Evolutionary conservation across 352 stramenopile genomes (phyloP).

Genomic region (Phytophthora crassamura): DNA sequence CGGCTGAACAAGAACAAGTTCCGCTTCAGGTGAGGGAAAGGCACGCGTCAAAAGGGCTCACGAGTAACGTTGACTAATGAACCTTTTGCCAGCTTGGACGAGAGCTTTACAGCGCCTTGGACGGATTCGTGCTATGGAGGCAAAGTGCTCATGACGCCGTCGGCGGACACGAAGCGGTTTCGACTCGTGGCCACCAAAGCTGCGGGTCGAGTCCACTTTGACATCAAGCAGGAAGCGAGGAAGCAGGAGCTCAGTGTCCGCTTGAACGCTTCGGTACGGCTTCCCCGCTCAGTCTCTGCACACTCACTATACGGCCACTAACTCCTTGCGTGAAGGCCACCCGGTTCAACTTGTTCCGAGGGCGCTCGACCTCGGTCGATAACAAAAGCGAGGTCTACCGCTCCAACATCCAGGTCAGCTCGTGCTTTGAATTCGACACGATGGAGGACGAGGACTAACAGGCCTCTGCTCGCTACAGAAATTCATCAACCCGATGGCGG

Average conservation of each 20-base stretch:
- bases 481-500: conserved; percentile 83
- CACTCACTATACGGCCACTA: not conserved
- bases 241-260: conserved; percentile 76
- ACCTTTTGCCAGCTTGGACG: conserved; percentile 49
- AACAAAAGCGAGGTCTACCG: conserved; percentile 41
- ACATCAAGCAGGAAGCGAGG: conserved; percentile 74
- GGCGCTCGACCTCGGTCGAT: conserved; percentile 37
- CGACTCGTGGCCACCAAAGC: conserved; percentile 57
- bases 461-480: conserved; percentile 47
- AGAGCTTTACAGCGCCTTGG: conserved; percentile 67
- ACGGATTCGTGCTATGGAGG: conserved; percentile 66
- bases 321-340: conserved; percentile 31
- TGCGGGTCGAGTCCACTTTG: conserved; percentile 58
- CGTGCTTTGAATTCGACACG: no score
- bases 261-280: conserved; percentile 57
- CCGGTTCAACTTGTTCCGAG: conserved; percentile 60
- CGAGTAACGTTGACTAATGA: not conserved
- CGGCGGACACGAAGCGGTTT: conserved; percentile 57
- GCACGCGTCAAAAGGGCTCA: not conserved
- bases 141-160: conserved; percentile 63
- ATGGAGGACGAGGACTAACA: no score
- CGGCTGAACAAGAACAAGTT: conserved; percentile 79
- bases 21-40: conserved; percentile 63
- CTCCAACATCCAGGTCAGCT: conserved; percentile 54
- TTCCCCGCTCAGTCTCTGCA: not conserved